Evolutionary conservation across 2,329 filamentous ascomycete species (phyloP), one percentile per base, ranked within the genome.

Genomic region (Diaporthe nobilis): DNA sequence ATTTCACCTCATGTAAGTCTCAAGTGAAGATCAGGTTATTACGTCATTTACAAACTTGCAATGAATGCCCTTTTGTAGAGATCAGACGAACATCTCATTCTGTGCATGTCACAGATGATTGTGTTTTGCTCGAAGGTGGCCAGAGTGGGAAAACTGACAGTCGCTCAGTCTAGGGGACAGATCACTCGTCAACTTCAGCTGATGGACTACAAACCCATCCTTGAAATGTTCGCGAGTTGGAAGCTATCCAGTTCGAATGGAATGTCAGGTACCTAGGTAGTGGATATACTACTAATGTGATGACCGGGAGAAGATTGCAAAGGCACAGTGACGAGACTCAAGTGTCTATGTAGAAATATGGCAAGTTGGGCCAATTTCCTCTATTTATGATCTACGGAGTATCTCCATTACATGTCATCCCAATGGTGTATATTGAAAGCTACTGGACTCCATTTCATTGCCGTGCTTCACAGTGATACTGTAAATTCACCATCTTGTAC

Each of bases 241-340:
- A 39, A 22, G 10, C 22, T 10, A 49, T 49, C 8, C 47, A n/a
- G 22, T n/a, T n/a, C 47, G 47, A 17, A n/a, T 9, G 22, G 8
- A 22, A 22, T 49, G 7, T 0, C 20, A 22, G 0, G n/a, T n/a
- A n/a, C n/a, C n/a, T n/a, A n/a, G n/a, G n/a, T 17, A 5, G 8
- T 22, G 1, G 7, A 49, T 10, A n/a, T n/a, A n/a, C 8, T 9
- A 10, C 7, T 20, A 9, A 22, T 9, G 13, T 22, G 9, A 9
- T 49, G 17, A 8, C 20, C 22, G 47, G 5, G 2, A 49, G 44
- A 49, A 49, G 47, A 10, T n/a, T 4, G 8, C 0, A 49, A n/a
- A 49, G 47, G 22, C 47, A 49, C 1, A 22, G 47, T 49, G 22
- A 49, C 8, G 47, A 49, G 47, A 20, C 22, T n/a, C 13, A n/a